Evolutionary conservation across 106 monocot genomes (phyloP).

Genomic region (Posidonia australis): DNA sequence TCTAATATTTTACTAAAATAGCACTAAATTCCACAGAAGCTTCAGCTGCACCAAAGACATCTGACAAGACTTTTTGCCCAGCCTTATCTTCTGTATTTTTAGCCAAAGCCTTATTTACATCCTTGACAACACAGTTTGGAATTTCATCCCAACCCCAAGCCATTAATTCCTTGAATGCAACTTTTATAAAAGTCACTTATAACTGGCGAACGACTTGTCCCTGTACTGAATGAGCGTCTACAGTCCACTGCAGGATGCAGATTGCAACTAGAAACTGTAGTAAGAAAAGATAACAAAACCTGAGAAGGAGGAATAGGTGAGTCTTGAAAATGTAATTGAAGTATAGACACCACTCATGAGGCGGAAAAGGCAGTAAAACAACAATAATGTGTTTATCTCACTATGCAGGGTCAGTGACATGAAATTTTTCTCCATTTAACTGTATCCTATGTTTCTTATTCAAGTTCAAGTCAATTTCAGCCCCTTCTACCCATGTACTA

Average conservation of each 20-base stretch:
- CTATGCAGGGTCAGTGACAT: too few relatives aligned
- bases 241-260: constrained; percentile 11
- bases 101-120: constrained; percentile 69
- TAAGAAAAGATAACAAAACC: too few relatives aligned
- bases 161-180: constrained; percentile 88
- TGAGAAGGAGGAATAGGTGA: not conserved
- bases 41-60: constrained; percentile 73
- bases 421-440: too few relatives aligned
- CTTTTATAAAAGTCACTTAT: constrained; percentile 48
- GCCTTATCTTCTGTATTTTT: constrained; percentile 60
- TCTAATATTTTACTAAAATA: constrained; percentile 68
- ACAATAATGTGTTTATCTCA: too few relatives aligned
- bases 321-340: too few relatives aligned
- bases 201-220: constrained; percentile 25
- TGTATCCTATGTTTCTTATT: too few relatives aligned
- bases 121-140: constrained; percentile 44
- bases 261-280: constrained; percentile 2
- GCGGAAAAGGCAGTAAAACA: too few relatives aligned
- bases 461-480: too few relatives aligned
- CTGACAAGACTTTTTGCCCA: constrained; percentile 59
- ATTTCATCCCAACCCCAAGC: constrained; percentile 76
- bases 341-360: too few relatives aligned
- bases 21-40: constrained; percentile 78
- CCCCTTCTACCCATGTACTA: too few relatives aligned
- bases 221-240: constrained; percentile 31